phyloP scores from a whole-genome alignment of 257 asterid species.

The Solanum tarijense region DNA sequence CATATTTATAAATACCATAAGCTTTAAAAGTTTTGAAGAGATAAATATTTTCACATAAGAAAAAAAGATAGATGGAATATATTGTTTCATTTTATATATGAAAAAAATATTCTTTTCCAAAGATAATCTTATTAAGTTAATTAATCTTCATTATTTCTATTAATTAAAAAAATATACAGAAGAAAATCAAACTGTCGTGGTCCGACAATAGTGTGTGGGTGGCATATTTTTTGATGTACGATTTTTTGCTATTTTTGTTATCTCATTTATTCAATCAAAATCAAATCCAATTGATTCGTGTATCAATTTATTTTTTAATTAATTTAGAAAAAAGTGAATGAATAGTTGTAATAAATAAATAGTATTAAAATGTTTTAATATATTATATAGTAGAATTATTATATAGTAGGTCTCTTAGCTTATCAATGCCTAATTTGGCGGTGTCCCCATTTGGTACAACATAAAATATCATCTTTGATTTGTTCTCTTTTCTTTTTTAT shows the following conservation, averaged over 20 bases:
- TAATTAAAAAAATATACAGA: not conserved
- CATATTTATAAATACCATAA: not conserved
- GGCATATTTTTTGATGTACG: slow-evolving; percentile 4
- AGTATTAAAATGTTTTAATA: not conserved
- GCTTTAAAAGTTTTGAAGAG: no score
- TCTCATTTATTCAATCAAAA: not conserved
- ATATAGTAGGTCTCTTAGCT: not conserved
- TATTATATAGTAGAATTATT: not conserved
- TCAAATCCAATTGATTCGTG: not conserved
- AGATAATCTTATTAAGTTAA: not conserved
- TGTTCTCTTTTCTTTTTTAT: not conserved
- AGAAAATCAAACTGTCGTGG: not conserved
- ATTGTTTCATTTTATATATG: not conserved
- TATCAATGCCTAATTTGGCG: slow-evolving; percentile 27
- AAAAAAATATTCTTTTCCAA: not conserved
- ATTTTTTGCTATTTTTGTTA: slow-evolving; percentile 1
- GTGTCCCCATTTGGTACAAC: slow-evolving; percentile 38
- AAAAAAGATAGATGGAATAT: not conserved
- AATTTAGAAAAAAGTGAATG: not conserved
- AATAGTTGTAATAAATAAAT: not conserved
- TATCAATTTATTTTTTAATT: not conserved
- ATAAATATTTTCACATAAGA: not conserved
- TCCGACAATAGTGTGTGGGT: slow-evolving; percentile 36
- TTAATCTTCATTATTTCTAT: not conserved
- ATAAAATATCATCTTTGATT: slow-evolving; percentile 11